Evolutionary conservation across 2,329 filamentous ascomycete genomes (phyloP).

Genomic region (Bisporella sp.): DNA sequence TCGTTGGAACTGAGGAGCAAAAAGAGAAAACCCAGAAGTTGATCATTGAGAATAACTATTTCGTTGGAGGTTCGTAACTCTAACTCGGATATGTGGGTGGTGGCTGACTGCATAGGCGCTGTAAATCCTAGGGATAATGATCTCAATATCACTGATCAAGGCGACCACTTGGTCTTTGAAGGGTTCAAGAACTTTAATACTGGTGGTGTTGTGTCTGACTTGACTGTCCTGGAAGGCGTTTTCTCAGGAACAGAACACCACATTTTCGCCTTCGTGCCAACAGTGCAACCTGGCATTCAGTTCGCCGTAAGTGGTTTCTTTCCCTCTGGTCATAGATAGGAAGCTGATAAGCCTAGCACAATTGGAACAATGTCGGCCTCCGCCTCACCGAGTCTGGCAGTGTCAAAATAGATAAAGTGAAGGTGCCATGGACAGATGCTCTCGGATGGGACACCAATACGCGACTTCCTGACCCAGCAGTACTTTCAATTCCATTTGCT

Average conservation of each 20-base stretch:
- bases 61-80: slow-evolving; percentile 44
- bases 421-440: slow-evolving; percentile 52
- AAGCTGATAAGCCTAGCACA: slow-evolving; percentile 29
- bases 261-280: slow-evolving; percentile 55
- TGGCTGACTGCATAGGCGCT: slow-evolving; percentile 29
- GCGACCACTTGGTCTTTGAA: slow-evolving; percentile 49
- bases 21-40: slow-evolving; percentile 47
- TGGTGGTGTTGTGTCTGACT: slow-evolving; percentile 57
- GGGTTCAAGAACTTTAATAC: slow-evolving; percentile 63
- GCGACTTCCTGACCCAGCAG: slow-evolving; percentile 42
- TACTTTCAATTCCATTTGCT: slow-evolving; percentile 47
- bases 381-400: slow-evolving; percentile 57
- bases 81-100: not conserved
- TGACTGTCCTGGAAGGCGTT: slow-evolving; percentile 59
- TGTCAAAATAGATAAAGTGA: slow-evolving; percentile 52
- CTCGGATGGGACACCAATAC: slow-evolving; percentile 48
- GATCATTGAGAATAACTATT: slow-evolving; percentile 58
- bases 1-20: slow-evolving; percentile 55
- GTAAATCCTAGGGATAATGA: slow-evolving; percentile 61
- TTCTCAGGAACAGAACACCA: slow-evolving; percentile 50
- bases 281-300: slow-evolving; percentile 48
- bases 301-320: slow-evolving; percentile 31
- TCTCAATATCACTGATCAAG: slow-evolving; percentile 46
- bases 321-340: not conserved
- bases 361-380: slow-evolving; percentile 60